Evolutionary conservation across 352 stramenopile species (phyloP).

Genomic region (Peronospora farinosa): DNA sequence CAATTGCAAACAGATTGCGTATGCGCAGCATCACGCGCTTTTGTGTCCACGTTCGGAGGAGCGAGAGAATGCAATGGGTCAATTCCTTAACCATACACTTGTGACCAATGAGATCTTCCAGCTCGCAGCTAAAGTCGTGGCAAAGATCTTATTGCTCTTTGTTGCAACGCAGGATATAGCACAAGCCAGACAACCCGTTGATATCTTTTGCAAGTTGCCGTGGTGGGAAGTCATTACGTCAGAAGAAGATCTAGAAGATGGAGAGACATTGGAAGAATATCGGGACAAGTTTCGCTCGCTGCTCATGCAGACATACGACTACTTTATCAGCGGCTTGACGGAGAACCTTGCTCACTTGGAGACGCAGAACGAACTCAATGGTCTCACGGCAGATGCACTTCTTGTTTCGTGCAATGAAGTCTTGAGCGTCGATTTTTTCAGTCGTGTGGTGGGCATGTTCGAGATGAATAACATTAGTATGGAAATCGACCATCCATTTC

Average conservation of each 20-base stretch:
- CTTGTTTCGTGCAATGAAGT: slow-evolving; percentile 44
- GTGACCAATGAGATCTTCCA: slow-evolving; percentile 93
- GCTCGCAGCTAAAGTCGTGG: slow-evolving; percentile 83
- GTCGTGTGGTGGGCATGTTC: slow-evolving; percentile 90
- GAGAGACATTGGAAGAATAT: slow-evolving; percentile 66
- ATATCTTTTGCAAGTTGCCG: slow-evolving; percentile 86
- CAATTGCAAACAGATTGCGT: slow-evolving; percentile 61
- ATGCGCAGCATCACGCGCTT: slow-evolving; percentile 68
- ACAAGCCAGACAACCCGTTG: slow-evolving; percentile 51
- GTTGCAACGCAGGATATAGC: slow-evolving; percentile 50
- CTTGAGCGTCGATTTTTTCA: slow-evolving; percentile 80
- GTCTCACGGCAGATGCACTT: slow-evolving; percentile 46
- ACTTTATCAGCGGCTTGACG: slow-evolving; percentile 44
- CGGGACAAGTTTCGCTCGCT: slow-evolving; percentile 55
- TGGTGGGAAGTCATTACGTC: slow-evolving; percentile 88
- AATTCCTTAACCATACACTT: slow-evolving; percentile 71
- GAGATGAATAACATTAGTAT: slow-evolving; percentile 97
- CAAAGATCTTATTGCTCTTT: slow-evolving; percentile 57
- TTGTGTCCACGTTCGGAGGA: slow-evolving; percentile 53
- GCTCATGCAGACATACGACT: slow-evolving; percentile 49
- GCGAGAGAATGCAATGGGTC: slow-evolving; percentile 56
- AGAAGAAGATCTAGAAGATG: slow-evolving; percentile 50
- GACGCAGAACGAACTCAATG: slow-evolving; percentile 47
- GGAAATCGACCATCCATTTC: slow-evolving; percentile 82
- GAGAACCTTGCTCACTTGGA: slow-evolving; percentile 49